These are phyloP conservation scores for Fusarium verrucosum DNA, from an alignment of 2,329 filamentous ascomycete species.

Conservation along the genomic window DNA sequence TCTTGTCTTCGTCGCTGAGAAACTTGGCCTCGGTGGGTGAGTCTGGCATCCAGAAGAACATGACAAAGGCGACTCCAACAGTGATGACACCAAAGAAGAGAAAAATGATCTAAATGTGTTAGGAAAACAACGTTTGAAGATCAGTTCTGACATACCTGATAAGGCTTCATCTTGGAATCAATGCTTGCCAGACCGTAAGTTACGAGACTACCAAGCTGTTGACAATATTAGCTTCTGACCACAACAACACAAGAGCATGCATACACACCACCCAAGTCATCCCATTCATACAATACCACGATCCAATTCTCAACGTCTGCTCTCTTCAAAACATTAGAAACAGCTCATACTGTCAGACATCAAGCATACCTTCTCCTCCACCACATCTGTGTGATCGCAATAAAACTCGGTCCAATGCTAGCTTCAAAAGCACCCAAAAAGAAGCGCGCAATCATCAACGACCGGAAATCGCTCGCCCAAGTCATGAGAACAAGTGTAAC, in stretches of 20 bases:
- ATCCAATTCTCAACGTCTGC: conserved; percentile 64
- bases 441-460: conserved; percentile 62
- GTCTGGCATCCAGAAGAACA: conserved; percentile 60
- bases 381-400: conserved; percentile 70
- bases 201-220: conserved; percentile 61
- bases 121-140: rapidly evolving
- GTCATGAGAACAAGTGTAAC: conserved; percentile 61
- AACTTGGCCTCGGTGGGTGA: conserved; percentile 61
- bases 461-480: conserved; percentile 59
- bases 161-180: conserved; percentile 54
- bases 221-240: background rate
- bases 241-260: background rate
- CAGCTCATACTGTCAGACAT: background rate
- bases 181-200: conserved; percentile 69
- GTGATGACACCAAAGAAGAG: conserved; percentile 63
- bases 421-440: conserved; percentile 67
- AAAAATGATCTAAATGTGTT: conserved; percentile 57
- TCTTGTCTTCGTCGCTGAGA: conserved; percentile 60
- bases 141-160: conserved; percentile 53
- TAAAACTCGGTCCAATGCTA: conserved; percentile 59
- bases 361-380: conserved; percentile 58
- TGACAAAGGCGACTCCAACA: conserved; percentile 55
- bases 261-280: conserved; percentile 61
- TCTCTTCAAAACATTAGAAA: conserved; percentile 50
- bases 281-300: conserved; percentile 71